phyloP scores from a whole-genome alignment of 192 early-diverging fungal genomes.

The Coemansia sp. region DNA sequence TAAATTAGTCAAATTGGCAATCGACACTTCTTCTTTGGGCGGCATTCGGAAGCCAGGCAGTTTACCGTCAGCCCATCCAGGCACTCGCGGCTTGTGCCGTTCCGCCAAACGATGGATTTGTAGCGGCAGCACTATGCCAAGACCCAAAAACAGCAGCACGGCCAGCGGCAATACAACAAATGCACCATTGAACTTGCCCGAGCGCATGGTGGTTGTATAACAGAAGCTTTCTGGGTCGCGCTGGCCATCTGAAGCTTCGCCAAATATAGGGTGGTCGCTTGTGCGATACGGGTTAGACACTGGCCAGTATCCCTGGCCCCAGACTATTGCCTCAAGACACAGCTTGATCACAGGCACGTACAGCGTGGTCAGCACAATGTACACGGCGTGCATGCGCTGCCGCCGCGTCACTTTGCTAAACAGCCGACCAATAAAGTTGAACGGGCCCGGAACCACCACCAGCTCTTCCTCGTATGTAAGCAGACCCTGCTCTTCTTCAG shows the following conservation, averaged over 20 bases:
- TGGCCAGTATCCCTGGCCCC: conserved; percentile 55
- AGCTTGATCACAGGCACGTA: conserved; percentile 56
- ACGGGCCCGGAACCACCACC: conserved; percentile 25
- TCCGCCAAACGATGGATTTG: conserved; percentile 35
- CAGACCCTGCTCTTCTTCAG: conserved; percentile 8
- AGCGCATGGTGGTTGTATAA: conserved; percentile 55
- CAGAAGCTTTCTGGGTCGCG: conserved; percentile 43
- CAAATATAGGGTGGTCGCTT: conserved; percentile 34
- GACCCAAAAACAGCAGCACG: conserved; percentile 24
- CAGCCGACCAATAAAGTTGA: conserved; percentile 39
- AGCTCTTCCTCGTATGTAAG: conserved; percentile 47
- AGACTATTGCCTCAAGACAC: conserved; percentile 53
- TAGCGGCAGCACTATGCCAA: conserved; percentile 40
- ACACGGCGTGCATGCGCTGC: conserved; percentile 41
- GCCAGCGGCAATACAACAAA: conserved; percentile 51
- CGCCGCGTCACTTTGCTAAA: conserved; percentile 31
- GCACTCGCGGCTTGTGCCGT: conserved; percentile 38
- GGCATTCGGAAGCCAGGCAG: conserved; percentile 35
- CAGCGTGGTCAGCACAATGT: conserved; percentile 51
- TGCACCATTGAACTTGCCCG: conserved; percentile 39
- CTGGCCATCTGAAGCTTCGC: conserved; percentile 8
- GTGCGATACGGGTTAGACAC: conserved; percentile 52
- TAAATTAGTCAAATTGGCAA: conserved; percentile 5
- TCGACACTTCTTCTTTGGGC: conserved; percentile 10
- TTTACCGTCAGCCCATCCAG: conserved; percentile 48